Base-by-base conservation (phyloP, 257 asterid genomes). In the Solanum ahanhuiri region DNA sequence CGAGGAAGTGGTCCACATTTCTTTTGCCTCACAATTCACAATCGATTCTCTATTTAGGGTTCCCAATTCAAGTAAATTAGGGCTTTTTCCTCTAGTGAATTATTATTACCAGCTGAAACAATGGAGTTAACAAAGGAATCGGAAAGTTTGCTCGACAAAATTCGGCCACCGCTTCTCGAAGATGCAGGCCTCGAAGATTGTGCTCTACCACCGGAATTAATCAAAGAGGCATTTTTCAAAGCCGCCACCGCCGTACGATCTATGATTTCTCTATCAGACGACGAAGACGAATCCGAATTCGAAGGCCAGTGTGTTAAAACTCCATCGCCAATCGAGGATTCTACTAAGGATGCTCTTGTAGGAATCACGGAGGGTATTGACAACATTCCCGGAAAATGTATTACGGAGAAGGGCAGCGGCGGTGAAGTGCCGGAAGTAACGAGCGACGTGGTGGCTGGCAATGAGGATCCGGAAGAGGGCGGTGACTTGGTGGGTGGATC, bases 101-200 rank as follows among this genome's bases (percentile, higher is more conserved):
- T 75, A 6, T 39, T 22, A 39, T 71, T 34, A 71, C 58, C n/a
- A 77, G 35, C 83, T n/a, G 28, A 18, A 45, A 25, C 57, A 6
- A 94, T 95, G 98, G 98, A 95, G 25, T 87, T 90, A 20, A 67
- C 92, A 2, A 48, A 86, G 12, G 93, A 89, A 87, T 89, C 92
- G 3, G 86, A 89, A 86, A 89, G 94, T 30, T 87, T 92, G 12
- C 63, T 95, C 9, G 94, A 83, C 48, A 85, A 89, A 81, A 90
- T 94, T 88, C 86, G 83, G 87, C 97, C 99, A 72, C 98, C 98
- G 51, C 90, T 89, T 18, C 93, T 93, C 60, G 99, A 94, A 83
- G 99, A 96, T 88, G 99, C 98, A 33, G 99, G 99, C 81, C 96
- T 95, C 60, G 98, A 96, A 89, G 98, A 95, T 90, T 96, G 98